These are phyloP conservation scores for Ostreobium quekettii DNA, from an alignment of 139 green algal genomes.

Conservation along the genomic window DNA sequence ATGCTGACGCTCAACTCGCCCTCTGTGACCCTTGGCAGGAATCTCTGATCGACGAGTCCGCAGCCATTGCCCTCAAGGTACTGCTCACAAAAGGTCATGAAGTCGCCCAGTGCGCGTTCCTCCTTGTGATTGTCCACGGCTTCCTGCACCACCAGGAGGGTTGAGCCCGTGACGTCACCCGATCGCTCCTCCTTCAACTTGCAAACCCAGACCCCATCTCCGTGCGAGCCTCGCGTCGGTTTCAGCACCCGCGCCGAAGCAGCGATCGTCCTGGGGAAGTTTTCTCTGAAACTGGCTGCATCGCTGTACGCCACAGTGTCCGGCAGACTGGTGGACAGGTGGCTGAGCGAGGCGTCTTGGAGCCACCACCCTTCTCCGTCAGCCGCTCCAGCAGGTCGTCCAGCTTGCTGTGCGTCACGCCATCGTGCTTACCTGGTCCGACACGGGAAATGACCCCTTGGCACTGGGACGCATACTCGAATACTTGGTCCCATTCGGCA, in stretches of 20 bases:
- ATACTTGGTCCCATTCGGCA: conserved; percentile 11
- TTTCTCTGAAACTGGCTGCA: conserved; percentile 17
- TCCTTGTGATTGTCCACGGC: conserved; percentile 21
- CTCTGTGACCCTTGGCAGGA: conserved; percentile 32
- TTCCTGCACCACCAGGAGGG: conserved; percentile 23
- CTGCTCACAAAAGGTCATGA: conserved; percentile 29
- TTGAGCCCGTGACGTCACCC: conserved; percentile 19
- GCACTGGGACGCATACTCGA: not conserved
- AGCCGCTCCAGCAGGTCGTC: conserved; percentile 15
- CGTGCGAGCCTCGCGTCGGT: conserved; percentile 28
- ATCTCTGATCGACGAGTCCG: conserved; percentile 31
- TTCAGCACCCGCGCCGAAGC: conserved; percentile 28
- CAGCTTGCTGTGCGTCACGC: conserved; percentile 13
- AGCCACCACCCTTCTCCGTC: not conserved
- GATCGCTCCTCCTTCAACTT: conserved; percentile 23
- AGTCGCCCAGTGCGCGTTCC: conserved; percentile 20
- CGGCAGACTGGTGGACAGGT: conserved; percentile 24
- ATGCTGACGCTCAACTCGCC: conserved; percentile 35
- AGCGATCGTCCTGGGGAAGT: conserved; percentile 25
- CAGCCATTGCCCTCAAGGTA: conserved; percentile 25
- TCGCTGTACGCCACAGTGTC: conserved; percentile 35
- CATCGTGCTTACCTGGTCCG: conserved; percentile 25
- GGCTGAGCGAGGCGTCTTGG: conserved; percentile 18
- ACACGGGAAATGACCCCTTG: conserved; percentile 28
- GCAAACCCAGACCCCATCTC: conserved; percentile 33